Evolutionary conservation across 805 yeast species (phyloP).

Genomic region (Groenewaldozyma tartarivorans): DNA sequence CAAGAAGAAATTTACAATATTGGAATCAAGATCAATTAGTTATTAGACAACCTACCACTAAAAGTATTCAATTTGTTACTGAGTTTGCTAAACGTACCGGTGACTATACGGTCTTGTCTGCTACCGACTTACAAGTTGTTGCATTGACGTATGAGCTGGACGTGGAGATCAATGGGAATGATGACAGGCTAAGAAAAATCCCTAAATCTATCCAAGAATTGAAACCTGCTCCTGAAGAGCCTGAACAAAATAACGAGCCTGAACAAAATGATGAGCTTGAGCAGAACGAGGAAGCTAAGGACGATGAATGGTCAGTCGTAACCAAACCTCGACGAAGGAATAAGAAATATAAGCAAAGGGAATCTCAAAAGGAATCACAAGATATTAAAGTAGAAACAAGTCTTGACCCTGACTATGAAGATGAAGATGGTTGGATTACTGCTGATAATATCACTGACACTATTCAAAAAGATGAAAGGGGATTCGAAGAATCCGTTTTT

Average conservation of each 20-base stretch:
- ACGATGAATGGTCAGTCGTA: conserved; percentile 11
- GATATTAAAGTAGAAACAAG: conserved; percentile 13
- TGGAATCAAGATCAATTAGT: conserved; percentile 75
- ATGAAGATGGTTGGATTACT: conserved; percentile 80
- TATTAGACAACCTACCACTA: conserved; percentile 65
- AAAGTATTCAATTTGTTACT: conserved; percentile 52
- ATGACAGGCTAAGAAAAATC: conserved; percentile 54
- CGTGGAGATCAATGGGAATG: conserved; percentile 56
- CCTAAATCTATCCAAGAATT: conserved; percentile 42
- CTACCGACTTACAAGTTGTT: conserved; percentile 84
- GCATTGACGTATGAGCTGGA: conserved; percentile 89
- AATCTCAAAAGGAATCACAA: not conserved
- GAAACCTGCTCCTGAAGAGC: conserved; percentile 4
- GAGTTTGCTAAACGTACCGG: conserved; percentile 84
- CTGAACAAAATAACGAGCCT: conserved; percentile 1
- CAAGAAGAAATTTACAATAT: conserved; percentile 64
- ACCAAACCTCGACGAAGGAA: not conserved
- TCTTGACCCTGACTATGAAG: conserved; percentile 29
- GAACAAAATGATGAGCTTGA: not conserved
- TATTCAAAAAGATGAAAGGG: conserved; percentile 12
- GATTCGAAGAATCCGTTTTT: conserved; percentile 35
- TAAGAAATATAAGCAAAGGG: not conserved
- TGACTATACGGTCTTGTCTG: conserved; percentile 77
- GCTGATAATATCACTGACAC: conserved; percentile 72
- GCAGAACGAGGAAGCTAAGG: not conserved